Evolutionary conservation across 2,329 filamentous ascomycete species (phyloP).

Genomic region (Pestalotiopsis fici): DNA sequence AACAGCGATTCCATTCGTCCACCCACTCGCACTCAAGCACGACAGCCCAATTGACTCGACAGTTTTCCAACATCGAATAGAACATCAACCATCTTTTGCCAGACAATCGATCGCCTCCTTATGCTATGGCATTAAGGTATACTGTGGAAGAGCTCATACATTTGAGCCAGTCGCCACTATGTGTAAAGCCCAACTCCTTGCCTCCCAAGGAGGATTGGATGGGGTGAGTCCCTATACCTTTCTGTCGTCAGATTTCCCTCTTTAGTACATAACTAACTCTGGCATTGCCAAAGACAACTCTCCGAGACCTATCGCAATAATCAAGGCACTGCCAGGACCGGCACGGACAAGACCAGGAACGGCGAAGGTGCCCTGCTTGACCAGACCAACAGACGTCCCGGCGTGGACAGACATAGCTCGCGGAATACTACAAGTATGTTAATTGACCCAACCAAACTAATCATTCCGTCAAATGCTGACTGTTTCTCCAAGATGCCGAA

Average conservation of each 20-base stretch:
- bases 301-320: conserved; percentile 47
- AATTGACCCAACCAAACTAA: conserved; percentile 8
- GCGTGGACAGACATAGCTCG: conserved; percentile 53
- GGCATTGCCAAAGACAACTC: conserved; percentile 35
- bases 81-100: background rate
- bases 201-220: conserved; percentile 94
- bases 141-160: conserved; percentile 73
- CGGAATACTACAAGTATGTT: conserved; percentile 59
- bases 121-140: conserved; percentile 65
- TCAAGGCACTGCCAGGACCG: conserved; percentile 35
- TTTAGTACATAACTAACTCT: background rate
- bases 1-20: background rate
- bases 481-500: conserved; percentile 60
- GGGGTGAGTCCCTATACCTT: conserved; percentile 62
- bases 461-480: conserved; percentile 19
- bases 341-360: conserved; percentile 44
- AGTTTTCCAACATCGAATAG: background rate
- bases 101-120: conserved; percentile 2
- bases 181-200: conserved; percentile 75
- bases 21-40: background rate
- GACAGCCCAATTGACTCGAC: background rate
- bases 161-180: conserved; percentile 80
- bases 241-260: background rate
- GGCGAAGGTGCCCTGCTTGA: conserved; percentile 48
- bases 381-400: conserved; percentile 51